phyloP scores from a whole-genome alignment of 2,329 filamentous ascomycete genomes.

The Fusarium drepaniforme region DNA sequence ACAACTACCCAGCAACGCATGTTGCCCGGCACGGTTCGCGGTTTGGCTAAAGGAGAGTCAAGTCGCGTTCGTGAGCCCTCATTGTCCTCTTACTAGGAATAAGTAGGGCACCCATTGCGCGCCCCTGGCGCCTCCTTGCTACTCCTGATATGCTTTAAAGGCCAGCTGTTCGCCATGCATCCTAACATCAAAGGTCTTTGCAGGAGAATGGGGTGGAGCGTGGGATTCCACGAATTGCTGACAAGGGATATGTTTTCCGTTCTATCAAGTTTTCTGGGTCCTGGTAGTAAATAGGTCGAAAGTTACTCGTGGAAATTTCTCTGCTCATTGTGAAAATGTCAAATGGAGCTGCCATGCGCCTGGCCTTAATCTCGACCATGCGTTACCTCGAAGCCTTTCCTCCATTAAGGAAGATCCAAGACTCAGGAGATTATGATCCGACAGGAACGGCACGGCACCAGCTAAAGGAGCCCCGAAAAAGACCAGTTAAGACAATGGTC shows the following conservation, averaged over 20 bases:
- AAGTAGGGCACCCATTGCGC: too few species aligned
- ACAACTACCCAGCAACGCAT: not conserved
- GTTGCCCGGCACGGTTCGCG: not conserved
- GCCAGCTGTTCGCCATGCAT: not conserved
- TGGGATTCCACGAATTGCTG: not conserved
- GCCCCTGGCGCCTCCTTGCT: not conserved
- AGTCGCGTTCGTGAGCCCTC: too few species aligned
- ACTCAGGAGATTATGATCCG: not conserved
- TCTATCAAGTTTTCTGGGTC: not conserved
- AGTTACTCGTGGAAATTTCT: too few species aligned
- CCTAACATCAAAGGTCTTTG: not conserved
- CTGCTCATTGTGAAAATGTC: too few species aligned
- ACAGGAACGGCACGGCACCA: not conserved
- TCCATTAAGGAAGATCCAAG: too few species aligned
- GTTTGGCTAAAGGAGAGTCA: not conserved
- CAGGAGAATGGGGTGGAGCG: too few species aligned
- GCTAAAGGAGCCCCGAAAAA: not conserved
- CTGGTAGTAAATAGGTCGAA: not conserved
- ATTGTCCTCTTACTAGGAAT: not conserved
- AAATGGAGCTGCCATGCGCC: too few species aligned
- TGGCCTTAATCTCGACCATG: too few species aligned
- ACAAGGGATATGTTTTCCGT: not conserved
- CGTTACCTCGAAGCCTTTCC: too few species aligned
- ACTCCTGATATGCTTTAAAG: rapidly evolving
- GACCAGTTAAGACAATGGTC: too few species aligned